Conservation (phyloP, 2,329 filamentous ascomycete genomes). For the Amauroascus verrucosus region DNA sequence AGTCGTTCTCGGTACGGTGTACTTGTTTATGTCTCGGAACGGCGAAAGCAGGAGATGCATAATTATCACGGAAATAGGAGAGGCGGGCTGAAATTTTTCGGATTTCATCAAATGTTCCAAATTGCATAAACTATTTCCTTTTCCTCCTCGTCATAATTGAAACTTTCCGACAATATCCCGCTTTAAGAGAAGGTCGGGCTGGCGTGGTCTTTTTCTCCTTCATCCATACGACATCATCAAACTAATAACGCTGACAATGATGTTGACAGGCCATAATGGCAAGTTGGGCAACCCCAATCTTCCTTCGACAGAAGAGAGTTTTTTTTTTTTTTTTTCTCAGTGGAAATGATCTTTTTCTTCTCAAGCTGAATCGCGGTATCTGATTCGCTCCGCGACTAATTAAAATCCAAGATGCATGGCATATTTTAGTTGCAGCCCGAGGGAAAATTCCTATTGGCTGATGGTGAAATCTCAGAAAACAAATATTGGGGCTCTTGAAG, state of each 20-base stretch:
- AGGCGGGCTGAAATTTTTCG: background rate
- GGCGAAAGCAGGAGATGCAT: background rate
- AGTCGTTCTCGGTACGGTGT: too few species aligned
- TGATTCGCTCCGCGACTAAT: background rate
- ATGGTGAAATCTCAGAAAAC: background rate
- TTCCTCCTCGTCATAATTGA: background rate
- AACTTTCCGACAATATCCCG: constrained; percentile 4
- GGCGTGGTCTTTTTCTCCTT: background rate
- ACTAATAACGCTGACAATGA: background rate
- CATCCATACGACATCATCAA: too few species aligned
- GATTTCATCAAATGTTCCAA: background rate
- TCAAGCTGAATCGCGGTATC: background rate
- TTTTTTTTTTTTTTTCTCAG: background rate
- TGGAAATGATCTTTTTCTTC: too few species aligned
- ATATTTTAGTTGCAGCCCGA: background rate
- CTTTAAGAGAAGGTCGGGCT: background rate
- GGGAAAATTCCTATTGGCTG: background rate
- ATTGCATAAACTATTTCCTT: background rate
- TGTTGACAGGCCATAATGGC: background rate
- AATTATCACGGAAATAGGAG: background rate
- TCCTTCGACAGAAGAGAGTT: background rate
- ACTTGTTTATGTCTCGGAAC: constrained; percentile 3
- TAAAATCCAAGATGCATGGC: background rate
- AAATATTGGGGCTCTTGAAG: background rate
- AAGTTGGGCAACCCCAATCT: background rate